These are phyloP conservation scores for Megacollybia platyphylla DNA, from an alignment of 1,284 basidiomycete species.

Conservation along the genomic window DNA sequence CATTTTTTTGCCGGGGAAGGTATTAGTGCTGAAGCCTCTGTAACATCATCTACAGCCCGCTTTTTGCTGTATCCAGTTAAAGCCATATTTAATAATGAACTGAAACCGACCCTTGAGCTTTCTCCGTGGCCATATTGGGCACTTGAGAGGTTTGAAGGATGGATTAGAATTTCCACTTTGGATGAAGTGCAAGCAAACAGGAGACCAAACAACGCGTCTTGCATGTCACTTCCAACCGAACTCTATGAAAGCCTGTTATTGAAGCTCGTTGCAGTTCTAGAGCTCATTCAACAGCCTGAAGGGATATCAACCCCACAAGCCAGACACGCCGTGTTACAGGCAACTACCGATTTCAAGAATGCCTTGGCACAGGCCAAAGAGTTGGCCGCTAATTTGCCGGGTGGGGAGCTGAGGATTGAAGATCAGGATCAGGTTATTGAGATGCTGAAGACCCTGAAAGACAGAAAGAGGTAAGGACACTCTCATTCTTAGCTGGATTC, in stretches of 20 bases:
- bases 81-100: neutral
- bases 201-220: constrained; percentile 6
- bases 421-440: constrained; percentile 55
- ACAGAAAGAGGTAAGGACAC: constrained; percentile 39
- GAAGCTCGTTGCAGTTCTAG: constrained; percentile 39
- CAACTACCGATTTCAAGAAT: constrained; percentile 54
- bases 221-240: constrained; percentile 23
- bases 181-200: too few relatives aligned
- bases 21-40: neutral
- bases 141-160: too few relatives aligned
- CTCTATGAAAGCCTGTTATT: constrained; percentile 39
- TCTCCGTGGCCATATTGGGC: too few relatives aligned
- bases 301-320: constrained; percentile 37
- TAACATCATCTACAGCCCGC: neutral
- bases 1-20: neutral
- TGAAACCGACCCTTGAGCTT: too few relatives aligned
- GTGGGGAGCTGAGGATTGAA: constrained; percentile 48
- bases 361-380: constrained; percentile 43
- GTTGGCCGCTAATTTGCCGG: constrained; percentile 39
- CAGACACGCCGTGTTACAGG: constrained; percentile 50
- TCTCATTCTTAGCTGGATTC: neutral
- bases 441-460: constrained; percentile 45
- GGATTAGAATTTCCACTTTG: too few relatives aligned
- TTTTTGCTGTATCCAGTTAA: neutral
- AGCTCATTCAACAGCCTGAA: constrained; percentile 40